These are phyloP conservation scores for Boletus barrowsii DNA, from an alignment of 768 basidiomycete species.

Conservation along the genomic window DNA sequence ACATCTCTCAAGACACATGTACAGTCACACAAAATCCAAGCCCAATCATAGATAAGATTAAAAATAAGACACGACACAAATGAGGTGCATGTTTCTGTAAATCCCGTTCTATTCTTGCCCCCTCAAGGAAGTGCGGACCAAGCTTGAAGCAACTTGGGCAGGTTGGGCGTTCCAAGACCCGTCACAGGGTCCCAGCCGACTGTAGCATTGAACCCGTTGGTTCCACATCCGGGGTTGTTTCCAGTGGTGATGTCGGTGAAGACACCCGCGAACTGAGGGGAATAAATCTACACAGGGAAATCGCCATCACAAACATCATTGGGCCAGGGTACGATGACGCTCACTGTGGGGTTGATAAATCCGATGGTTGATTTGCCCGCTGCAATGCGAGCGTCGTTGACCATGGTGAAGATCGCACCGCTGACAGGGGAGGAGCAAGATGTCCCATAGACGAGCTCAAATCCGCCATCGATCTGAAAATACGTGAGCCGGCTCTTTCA, in stretches of 20 bases:
- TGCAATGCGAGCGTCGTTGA: slow-evolving; percentile 38
- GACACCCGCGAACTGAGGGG: background rate
- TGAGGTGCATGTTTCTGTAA: too few species aligned
- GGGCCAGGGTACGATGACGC: background rate
- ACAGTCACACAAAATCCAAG: too few species aligned
- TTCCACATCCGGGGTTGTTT: slow-evolving; percentile 43
- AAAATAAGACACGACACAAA: too few species aligned
- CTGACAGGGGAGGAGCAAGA: slow-evolving; percentile 31
- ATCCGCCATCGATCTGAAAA: slow-evolving; percentile 24
- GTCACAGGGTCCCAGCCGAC: slow-evolving; percentile 45
- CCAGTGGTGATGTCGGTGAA: slow-evolving; percentile 46
- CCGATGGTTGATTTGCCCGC: slow-evolving; percentile 30
- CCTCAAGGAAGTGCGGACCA: too few species aligned
- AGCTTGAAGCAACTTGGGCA: slow-evolving; percentile 29
- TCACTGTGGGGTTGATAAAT: slow-evolving; percentile 8
- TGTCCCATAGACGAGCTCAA: slow-evolving; percentile 30
- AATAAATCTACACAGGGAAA: slow-evolving; percentile 4
- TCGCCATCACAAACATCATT: too few species aligned
- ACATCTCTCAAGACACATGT: too few species aligned
- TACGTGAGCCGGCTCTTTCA: too few species aligned
- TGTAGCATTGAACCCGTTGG: slow-evolving; percentile 32
- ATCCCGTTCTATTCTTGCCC: too few species aligned
- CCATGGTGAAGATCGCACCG: slow-evolving; percentile 35
- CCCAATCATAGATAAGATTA: too few species aligned
- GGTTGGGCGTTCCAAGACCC: slow-evolving; percentile 45